Evolutionary conservation across 805 yeast genomes (phyloP), one percentile per base, ranked within the genome.

Genomic region (Suhomyces pyralidae): DNA sequence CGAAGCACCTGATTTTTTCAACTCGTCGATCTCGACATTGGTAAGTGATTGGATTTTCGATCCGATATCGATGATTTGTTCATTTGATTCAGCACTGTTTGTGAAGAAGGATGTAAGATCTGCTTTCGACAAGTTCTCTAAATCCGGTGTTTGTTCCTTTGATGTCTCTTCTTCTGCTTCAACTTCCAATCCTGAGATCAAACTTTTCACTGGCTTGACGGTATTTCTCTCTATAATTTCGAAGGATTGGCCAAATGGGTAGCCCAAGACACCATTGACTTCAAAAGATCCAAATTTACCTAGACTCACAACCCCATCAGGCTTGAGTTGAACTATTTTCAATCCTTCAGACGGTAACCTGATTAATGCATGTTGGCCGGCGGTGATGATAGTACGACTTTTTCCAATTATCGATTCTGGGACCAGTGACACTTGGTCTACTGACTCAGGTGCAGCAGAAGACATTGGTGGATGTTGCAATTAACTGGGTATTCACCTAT

Each of bases 211-310:
- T 3, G 87, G 84, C 42, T 67, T 70, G 10, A 83, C 82, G 26
- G 65, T 61, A 34, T 73, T 73, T 54, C 81, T 83, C 43, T 83
- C 89, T 26, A 77, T 63, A 44, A 93, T 86, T 63, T 93, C 97
- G 70, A 92, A 94, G 0, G 96, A 83, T 59, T 89, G 93, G 1
- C 98, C 99, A 62, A 81, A 88, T 5, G 91, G 87, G 61, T 77
- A 85, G 2, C 97, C 97, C 40, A 93, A 67, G 10, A 93, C 79
- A 49, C 82, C 86, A 56, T 85, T 82, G 2, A 87, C 90, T 28
- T 79, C 72, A 66, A 94, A 94, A 0, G 86, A 76, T 17, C 99
- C 99, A 69, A 93, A 94, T 66, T 94, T 93, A 1, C 99, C 99
- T 57, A 94, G 76, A 51, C 83, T 82, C 17, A 94, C 79, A 9